phyloP scores from a whole-genome alignment of 768 basidiomycete genomes.

The Rhodotorula babjevae region DNA sequence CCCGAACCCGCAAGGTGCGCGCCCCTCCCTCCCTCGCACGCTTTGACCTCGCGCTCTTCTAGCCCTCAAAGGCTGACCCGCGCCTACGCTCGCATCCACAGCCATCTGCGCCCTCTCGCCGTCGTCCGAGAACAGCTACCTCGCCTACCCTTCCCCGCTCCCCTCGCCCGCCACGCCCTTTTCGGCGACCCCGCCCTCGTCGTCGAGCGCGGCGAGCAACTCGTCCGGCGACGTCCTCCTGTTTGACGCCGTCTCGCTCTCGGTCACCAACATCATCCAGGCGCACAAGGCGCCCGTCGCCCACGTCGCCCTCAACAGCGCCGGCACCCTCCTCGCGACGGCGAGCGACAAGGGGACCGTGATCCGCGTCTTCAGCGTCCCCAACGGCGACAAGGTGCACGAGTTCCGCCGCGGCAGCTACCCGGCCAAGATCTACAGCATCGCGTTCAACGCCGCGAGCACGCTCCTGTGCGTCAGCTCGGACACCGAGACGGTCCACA shows the following conservation, averaged over 20 bases:
- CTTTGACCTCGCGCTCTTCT: no score
- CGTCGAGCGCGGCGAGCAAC: slow-evolving; percentile 44
- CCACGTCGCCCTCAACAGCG: slow-evolving; percentile 73
- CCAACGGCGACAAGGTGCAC: slow-evolving; percentile 85
- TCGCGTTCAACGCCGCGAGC: slow-evolving; percentile 76
- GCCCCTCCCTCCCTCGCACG: background rate
- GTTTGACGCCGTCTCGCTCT: slow-evolving; percentile 86
- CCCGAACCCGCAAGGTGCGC: slow-evolving; percentile 82
- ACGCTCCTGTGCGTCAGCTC: slow-evolving; percentile 83
- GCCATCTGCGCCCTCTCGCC: slow-evolving; percentile 94
- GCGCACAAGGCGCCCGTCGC: slow-evolving; percentile 94
- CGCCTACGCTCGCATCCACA: slow-evolving; percentile 43
- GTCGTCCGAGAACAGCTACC: slow-evolving; percentile 83
- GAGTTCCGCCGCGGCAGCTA: slow-evolving; percentile 90
- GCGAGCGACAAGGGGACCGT: slow-evolving; percentile 94
- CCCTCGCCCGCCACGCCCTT: slow-evolving; percentile 70
- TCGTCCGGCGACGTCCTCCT: slow-evolving; percentile 71
- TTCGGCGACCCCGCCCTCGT: slow-evolving; percentile 47
- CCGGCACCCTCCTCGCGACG: slow-evolving; percentile 86
- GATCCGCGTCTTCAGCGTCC: slow-evolving; percentile 87
- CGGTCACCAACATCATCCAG: slow-evolving; percentile 90
- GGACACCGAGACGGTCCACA: slow-evolving; percentile 91
- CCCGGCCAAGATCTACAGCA: slow-evolving; percentile 75
- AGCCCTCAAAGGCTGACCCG: background rate
- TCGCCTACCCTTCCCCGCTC: slow-evolving; percentile 92